Percentiles rank a stretch among this genome's conserved stretches.
phyloP scores from a whole-genome alignment of 176 grass and related monocot genomes.

The Carex parvula region DNA sequence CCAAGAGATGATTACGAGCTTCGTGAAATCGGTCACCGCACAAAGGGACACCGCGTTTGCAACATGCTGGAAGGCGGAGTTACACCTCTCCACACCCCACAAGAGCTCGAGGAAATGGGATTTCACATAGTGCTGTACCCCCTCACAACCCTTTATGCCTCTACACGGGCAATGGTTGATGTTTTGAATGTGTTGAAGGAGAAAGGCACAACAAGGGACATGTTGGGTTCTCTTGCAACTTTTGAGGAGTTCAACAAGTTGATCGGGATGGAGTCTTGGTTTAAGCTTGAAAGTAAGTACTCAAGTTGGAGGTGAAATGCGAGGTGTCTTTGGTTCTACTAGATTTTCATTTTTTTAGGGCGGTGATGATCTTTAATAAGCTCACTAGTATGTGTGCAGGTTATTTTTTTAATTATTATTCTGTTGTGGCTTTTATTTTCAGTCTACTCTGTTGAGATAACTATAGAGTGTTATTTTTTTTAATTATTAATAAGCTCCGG shows the following conservation, averaged over 20 bases:
- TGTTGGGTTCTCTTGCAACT: slow-evolving; percentile 34
- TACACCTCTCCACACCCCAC: slow-evolving; percentile 41
- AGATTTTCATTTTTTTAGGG: neutral
- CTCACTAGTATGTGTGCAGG: neutral
- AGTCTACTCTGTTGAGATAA: neutral
- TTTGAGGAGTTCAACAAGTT: slow-evolving; percentile 48
- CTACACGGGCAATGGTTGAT: slow-evolving; percentile 36
- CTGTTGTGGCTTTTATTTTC: neutral
- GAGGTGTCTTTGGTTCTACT: neutral
- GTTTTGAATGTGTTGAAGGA: slow-evolving; percentile 33
- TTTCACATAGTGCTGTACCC: slow-evolving; percentile 43
- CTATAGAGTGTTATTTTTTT: neutral
- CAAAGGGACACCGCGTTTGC: slow-evolving; percentile 27
- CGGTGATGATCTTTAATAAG: neutral
- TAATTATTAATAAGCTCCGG: too few relatives aligned
- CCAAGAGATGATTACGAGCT: slow-evolving; percentile 41
- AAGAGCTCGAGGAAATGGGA: slow-evolving; percentile 46
- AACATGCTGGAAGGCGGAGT: slow-evolving; percentile 52
- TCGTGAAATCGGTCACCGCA: slow-evolving; percentile 29
- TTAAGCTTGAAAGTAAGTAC: slow-evolving; percentile 30
- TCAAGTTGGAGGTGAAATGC: neutral
- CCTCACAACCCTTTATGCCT: slow-evolving; percentile 39
- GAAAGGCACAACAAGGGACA: slow-evolving; percentile 29
- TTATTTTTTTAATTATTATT: neutral
- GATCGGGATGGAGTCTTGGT: slow-evolving; percentile 34